A percentile compares a stretch with the other conserved stretches of the same genome.
Evolutionary conservation across 2,329 filamentous ascomycete genomes (phyloP).

Genomic region (Diatrype stigma): DNA sequence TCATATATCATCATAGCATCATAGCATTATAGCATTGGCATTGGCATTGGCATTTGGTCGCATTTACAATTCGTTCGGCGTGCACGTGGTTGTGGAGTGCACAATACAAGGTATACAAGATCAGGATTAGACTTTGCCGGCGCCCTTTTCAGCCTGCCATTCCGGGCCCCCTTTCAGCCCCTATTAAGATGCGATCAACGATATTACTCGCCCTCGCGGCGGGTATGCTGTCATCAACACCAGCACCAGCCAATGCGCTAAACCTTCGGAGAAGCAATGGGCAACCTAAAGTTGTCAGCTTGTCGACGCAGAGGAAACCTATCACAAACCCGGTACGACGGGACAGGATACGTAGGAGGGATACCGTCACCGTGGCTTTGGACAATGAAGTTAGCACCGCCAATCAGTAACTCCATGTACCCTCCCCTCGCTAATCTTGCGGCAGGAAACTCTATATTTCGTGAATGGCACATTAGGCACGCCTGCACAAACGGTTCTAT

Average conservation of each 20-base stretch:
- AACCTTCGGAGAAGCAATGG: conserved; percentile 18
- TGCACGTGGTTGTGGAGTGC: background rate
- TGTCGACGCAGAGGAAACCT: conserved; percentile 39
- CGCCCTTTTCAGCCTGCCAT: background rate
- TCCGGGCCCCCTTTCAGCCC: background rate
- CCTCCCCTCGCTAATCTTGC: conserved; percentile 14
- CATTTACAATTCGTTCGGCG: background rate
- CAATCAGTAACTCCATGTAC: background rate
- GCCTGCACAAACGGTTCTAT: conserved; percentile 50
- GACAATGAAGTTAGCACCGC: conserved; percentile 49
- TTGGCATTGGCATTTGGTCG: background rate
- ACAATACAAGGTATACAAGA: background rate
- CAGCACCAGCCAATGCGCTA: conserved; percentile 20
- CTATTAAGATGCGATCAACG: conserved; percentile 22
- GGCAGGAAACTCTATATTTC: conserved; percentile 59
- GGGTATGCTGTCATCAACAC: conserved; percentile 19
- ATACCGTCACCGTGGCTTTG: conserved; percentile 40
- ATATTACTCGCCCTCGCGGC: conserved; percentile 22
- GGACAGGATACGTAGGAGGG: conserved; percentile 43
- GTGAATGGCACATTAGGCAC: conserved; percentile 61
- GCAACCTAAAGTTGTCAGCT: conserved; percentile 39
- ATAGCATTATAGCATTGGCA: too few species aligned
- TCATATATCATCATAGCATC: background rate
- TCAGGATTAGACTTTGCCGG: background rate
- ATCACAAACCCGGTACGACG: conserved; percentile 38